Evolutionary conservation across 1,139 yeast genomes (phyloP).

Genomic region (Pneumocystis canis): DNA sequence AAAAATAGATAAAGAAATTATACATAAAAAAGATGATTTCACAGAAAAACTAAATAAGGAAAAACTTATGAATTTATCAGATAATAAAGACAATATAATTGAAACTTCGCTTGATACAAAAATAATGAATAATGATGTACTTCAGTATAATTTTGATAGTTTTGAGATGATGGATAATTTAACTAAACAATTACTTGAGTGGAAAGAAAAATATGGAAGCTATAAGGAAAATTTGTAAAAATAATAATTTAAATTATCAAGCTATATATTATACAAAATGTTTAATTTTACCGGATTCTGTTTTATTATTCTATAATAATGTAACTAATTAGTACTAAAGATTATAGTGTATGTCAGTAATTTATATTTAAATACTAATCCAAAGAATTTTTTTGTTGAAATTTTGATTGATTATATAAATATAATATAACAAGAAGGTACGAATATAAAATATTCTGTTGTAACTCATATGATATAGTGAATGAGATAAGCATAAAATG

Average conservation of each 20-base stretch:
- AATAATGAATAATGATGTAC: constrained; percentile 25
- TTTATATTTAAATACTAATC: background rate
- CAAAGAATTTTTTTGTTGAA: background rate
- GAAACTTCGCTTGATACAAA: background rate
- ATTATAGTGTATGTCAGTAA: background rate
- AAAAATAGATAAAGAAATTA: constrained; percentile 1
- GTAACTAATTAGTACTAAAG: background rate
- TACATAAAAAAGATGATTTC: background rate
- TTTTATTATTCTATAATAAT: background rate
- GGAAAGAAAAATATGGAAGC: constrained; percentile 66
- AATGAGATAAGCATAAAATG: background rate
- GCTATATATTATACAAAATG: background rate
- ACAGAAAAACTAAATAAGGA: background rate
- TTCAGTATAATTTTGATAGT: constrained; percentile 42
- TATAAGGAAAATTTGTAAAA: background rate
- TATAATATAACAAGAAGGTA: background rate
- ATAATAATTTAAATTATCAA: background rate
- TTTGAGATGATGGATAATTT: constrained; percentile 51
- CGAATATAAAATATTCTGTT: background rate
- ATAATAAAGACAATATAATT: background rate
- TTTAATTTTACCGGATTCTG: background rate
- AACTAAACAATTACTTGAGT: constrained; percentile 49
- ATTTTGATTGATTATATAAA: background rate
- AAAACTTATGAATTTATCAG: background rate
- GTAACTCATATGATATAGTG: background rate